A percentile compares a stretch with the other conserved stretches of the same genome.
These are phyloP conservation scores for Stramenopiles sp. DNA, from an alignment of 352 stramenopile species.

Conservation along the genomic window DNA sequence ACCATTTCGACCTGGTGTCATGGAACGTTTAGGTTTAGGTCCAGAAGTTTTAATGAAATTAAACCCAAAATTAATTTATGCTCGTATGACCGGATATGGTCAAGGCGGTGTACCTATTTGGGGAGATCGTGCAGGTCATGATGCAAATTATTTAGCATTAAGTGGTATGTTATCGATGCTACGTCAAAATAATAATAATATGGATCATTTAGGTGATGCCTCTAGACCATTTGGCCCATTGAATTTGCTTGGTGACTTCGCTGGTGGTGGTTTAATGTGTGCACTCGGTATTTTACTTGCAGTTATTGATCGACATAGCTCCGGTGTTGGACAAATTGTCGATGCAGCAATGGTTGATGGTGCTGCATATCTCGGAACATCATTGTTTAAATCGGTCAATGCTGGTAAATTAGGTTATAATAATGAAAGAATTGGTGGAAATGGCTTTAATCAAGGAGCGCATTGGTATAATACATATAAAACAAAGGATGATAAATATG, in stretches of 20 bases:
- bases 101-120: constrained; percentile 55
- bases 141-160: constrained; percentile 24
- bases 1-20: constrained; percentile 55
- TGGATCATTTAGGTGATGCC: too few relatives aligned
- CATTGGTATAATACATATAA: constrained; percentile 43
- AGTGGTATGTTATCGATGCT: constrained; percentile 18
- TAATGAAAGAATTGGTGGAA: neutral
- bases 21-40: constrained; percentile 59
- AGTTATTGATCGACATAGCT: constrained; percentile 14
- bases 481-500: constrained; percentile 47
- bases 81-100: constrained; percentile 51
- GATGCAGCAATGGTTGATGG: constrained; percentile 22
- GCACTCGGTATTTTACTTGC: constrained; percentile 21
- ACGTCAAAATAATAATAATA: constrained; percentile 9
- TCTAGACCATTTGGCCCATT: constrained; percentile 13
- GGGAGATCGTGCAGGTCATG: constrained; percentile 19
- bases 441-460: neutral
- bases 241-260: constrained; percentile 23
- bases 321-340: constrained; percentile 19
- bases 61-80: constrained; percentile 55
- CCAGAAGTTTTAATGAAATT: constrained; percentile 38
- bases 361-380: constrained; percentile 14
- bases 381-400: neutral
- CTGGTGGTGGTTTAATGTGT: constrained; percentile 20
- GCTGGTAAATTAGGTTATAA: neutral